Base-by-base conservation (phyloP, 257 asterid genomes). In the Solanum pimpinellifolium region DNA sequence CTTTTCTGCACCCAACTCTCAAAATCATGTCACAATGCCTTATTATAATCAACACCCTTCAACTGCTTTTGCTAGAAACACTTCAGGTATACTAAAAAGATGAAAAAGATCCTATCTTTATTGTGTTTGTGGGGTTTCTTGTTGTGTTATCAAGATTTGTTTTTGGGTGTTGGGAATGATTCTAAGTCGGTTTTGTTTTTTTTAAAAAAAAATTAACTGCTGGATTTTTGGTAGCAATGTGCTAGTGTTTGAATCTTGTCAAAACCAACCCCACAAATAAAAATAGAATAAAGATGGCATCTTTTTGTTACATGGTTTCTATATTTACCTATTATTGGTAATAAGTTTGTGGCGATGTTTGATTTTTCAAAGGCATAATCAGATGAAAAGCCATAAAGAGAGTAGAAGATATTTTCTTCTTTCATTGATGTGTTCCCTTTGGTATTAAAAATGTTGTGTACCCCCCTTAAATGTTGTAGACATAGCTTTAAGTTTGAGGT, bases 1-100 rank as follows among this genome's bases (percentile, higher is more conserved):
- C 90, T 97, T 97, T 91, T 93, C 99, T 33, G 85, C 95, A 25
- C 94, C 97, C 18, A 91, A 88, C 88, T 65, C 98, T 41, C 95
- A 91, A 77, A 72, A 91, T 70, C 78, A 70, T 84, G 46, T 70
- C 25, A 29, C 95, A 83, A 89, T 88, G 42, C 95, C 97, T 86
- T 92, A 89, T 76, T 92, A 89, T 52, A 93, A 86, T 66, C 94
- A 86, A 62, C 92, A 88, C 27, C 47, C 93, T 37, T 86, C 98
- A 83, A 77, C 7, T 86, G 90, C 90, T 44, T 91, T 70, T 62
- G 86, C 49, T 62, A 88, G 93, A 39, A 90, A 47, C 85, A 7
- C 93, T 46, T 14, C 84, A 78, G 84, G 84, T 78, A 78, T 14
- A 46, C 60, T 78, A 46, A 46, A 78, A 46, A 77, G 12, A 77